Conservation (phyloP, 1,284 basidiomycete species). For the Sparassis latifolia region DNA sequence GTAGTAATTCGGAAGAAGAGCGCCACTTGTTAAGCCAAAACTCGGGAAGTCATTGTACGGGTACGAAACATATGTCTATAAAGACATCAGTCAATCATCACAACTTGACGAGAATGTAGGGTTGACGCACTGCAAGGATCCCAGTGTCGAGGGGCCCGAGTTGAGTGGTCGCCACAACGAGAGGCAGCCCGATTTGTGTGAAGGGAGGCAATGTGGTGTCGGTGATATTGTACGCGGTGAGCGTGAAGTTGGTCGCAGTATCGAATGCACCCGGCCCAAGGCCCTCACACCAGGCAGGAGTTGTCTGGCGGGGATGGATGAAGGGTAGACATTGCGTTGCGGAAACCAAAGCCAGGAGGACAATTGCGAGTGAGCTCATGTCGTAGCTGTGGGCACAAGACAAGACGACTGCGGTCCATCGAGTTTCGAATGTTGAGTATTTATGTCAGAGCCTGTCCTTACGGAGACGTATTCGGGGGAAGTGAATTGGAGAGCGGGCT, state of each 20-base stretch:
- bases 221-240: constrained; percentile 10
- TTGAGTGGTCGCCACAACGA: no score
- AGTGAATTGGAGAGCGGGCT: no score
- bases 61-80: constrained; percentile 11
- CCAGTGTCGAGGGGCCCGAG: not conserved
- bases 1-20: not conserved
- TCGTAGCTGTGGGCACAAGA: no score
- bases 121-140: constrained; percentile 5
- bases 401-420: no score
- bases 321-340: no score
- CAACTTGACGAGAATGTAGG: not conserved
- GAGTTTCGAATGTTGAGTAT: no score
- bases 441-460: no score
- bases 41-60: constrained; percentile 6
- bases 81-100: not conserved
- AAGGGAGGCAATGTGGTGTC: not conserved
- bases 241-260: constrained; percentile 9
- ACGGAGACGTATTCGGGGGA: no score
- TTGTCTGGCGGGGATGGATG: no score
- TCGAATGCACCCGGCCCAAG: constrained; percentile 10
- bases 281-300: constrained; percentile 4
- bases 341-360: no score
- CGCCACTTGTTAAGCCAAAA: constrained; percentile 6
- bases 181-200: no score
- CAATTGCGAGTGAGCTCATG: no score